Evolutionary conservation across 129 eudicot genomes (phyloP).

Genomic region (Flaveria ramosissima): DNA sequence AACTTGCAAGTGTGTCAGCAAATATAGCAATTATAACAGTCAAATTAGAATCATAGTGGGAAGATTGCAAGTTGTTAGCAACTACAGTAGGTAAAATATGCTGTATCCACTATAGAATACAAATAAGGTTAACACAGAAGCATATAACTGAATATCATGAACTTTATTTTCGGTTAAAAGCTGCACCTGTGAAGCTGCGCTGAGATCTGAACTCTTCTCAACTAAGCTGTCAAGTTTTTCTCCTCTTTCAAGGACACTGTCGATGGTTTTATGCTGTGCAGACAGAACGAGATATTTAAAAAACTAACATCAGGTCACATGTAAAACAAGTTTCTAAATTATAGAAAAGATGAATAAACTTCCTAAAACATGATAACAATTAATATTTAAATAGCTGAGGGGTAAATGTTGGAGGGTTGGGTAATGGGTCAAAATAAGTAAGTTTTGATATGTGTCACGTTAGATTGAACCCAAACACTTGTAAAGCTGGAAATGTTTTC

Average conservation of each 20-base stretch:
- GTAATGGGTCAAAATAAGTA: neutral
- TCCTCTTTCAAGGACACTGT: constrained; percentile 91
- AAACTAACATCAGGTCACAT: neutral
- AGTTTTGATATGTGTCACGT: neutral
- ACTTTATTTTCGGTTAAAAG: neutral
- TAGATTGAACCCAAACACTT: neutral
- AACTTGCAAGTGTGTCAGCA: constrained; percentile 4
- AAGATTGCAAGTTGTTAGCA: too few species aligned
- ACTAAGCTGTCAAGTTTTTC: constrained; percentile 91
- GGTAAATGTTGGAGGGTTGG: neutral
- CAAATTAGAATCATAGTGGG: too few species aligned
- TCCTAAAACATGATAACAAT: neutral
- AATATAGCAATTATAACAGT: neutral
- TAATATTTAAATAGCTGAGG: neutral
- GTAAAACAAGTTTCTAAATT: constrained; percentile 1
- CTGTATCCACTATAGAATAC: neutral
- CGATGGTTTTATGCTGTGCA: constrained; percentile 87
- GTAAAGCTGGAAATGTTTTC: neutral
- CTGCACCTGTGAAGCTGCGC: constrained; percentile 91
- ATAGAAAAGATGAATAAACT: constrained; percentile 1
- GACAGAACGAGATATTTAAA: constrained; percentile 1
- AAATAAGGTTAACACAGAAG: neutral
- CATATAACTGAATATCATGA: neutral
- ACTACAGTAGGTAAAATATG: neutral
- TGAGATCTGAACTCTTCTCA: constrained; percentile 94